Conservation (phyloP, 129 eudicot genomes). For the Artemisia annua region DNA sequence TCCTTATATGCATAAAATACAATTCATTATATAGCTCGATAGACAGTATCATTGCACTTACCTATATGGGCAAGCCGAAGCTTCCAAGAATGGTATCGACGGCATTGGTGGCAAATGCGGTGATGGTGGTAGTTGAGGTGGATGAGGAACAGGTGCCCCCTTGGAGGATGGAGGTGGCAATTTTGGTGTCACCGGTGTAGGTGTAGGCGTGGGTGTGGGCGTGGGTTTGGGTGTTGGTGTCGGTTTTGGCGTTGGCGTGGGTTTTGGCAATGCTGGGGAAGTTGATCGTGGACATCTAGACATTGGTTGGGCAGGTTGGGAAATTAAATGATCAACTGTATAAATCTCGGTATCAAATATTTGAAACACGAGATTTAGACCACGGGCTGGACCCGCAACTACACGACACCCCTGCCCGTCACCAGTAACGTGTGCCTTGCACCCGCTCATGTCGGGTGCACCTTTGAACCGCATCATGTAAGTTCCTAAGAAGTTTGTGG, state of each 20-base stretch:
- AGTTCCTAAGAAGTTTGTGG: conserved; percentile 70
- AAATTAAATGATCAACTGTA: conserved; percentile 61
- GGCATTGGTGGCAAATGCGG: conserved; percentile 64
- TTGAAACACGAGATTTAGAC: conserved; percentile 55
- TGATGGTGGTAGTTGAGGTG: conserved; percentile 37
- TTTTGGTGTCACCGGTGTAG: conserved; percentile 23
- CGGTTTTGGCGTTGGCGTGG: conserved; percentile 15
- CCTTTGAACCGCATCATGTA: conserved; percentile 77
- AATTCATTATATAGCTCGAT: not conserved
- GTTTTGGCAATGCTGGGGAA: conserved; percentile 34
- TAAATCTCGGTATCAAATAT: conserved; percentile 67
- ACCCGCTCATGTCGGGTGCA: conserved; percentile 59
- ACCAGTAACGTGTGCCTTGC: conserved; percentile 52
- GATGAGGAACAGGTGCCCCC: conserved; percentile 23
- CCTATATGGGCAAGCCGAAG: conserved; percentile 78
- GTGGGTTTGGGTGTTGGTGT: not conserved
- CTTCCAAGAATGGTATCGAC: conserved; percentile 61
- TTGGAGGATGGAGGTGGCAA: conserved; percentile 40
- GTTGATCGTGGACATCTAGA: conserved; percentile 62
- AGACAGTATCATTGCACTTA: conserved; percentile 33
- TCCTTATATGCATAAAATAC: not conserved
- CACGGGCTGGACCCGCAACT: conserved; percentile 62
- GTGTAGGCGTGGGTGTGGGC: conserved; percentile 27
- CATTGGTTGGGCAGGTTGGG: conserved; percentile 90
- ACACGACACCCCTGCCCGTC: conserved; percentile 67